Percentiles rank a stretch among this genome's conserved stretches.
Evolutionary conservation across 2,329 filamentous ascomycete species (phyloP).

Genomic region (Beauveria sp.): DNA sequence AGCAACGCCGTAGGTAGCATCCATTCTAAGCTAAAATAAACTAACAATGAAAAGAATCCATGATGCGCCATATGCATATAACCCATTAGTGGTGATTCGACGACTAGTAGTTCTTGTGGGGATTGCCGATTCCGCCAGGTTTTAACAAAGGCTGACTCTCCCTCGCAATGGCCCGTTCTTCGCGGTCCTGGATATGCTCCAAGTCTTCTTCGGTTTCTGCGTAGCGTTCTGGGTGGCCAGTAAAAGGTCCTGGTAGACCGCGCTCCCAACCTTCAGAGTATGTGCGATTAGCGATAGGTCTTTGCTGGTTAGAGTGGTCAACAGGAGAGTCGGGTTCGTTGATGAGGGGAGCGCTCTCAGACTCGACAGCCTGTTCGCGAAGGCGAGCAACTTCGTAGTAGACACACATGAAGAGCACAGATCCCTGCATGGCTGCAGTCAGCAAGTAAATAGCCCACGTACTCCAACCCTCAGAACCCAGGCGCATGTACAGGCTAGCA

Average conservation of each 20-base stretch:
- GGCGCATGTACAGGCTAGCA: conserved; percentile 68
- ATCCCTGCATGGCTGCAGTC: conserved; percentile 78
- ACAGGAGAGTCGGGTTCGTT: conserved; percentile 22
- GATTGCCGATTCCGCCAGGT: conserved; percentile 42
- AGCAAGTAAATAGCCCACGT: conserved; percentile 89
- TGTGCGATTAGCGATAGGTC: conserved; percentile 33
- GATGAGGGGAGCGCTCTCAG: conserved; percentile 16
- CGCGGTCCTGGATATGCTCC: conserved; percentile 41
- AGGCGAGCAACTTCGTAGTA: conserved; percentile 56
- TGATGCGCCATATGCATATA: not conserved
- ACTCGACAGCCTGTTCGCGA: conserved; percentile 22
- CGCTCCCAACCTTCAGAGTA: conserved; percentile 45
- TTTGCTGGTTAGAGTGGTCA: conserved; percentile 21
- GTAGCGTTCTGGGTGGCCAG: conserved; percentile 44
- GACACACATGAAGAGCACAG: conserved; percentile 71
- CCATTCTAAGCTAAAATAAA: not conserved
- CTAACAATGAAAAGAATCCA: not conserved
- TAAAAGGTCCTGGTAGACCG: conserved; percentile 42
- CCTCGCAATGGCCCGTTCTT: conserved; percentile 43
- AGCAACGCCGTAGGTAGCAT: not conserved
- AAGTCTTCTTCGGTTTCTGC: conserved; percentile 44
- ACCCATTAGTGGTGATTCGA: not conserved
- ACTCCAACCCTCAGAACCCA: conserved; percentile 84
- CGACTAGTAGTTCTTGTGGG: conserved; percentile 32
- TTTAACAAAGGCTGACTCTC: conserved; percentile 44